These are phyloP conservation scores for Daldinia eschscholtzii DNA, from an alignment of 2,329 filamentous ascomycete genomes.

Conservation along the genomic window DNA sequence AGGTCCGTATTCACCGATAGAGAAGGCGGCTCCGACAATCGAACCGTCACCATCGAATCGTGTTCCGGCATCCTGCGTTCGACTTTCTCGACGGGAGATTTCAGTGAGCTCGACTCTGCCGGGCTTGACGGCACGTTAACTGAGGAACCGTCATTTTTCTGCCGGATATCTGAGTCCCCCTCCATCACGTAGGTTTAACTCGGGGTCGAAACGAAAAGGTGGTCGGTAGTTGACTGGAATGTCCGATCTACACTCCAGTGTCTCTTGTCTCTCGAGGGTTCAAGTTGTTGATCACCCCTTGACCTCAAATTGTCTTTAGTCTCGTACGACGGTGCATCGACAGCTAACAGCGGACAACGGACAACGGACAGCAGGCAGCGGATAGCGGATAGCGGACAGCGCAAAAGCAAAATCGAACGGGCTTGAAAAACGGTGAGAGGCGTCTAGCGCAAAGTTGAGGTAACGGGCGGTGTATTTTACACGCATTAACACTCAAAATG, in stretches of 20 bases:
- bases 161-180: conserved; percentile 42
- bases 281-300: conserved; percentile 24
- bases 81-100: conserved; percentile 45
- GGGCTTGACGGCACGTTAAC: conserved; percentile 31
- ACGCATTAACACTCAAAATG: conserved; percentile 28
- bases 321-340: conserved; percentile 44
- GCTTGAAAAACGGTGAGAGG: conserved; percentile 23
- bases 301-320: conserved; percentile 41
- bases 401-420: conserved; percentile 27
- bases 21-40: conserved; percentile 73
- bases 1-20: conserved; percentile 64
- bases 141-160: conserved; percentile 43
- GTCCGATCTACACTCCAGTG: conserved; percentile 47
- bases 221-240: conserved; percentile 47
- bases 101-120: conserved; percentile 41
- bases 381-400: conserved; percentile 10
- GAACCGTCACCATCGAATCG: conserved; percentile 84
- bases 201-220: conserved; percentile 31
- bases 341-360: conserved; percentile 21
- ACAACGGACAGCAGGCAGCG: conserved; percentile 1
- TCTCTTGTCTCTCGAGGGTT: conserved; percentile 38
- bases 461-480: conserved; percentile 26
- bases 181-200: conserved; percentile 48
- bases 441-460: conserved; percentile 26
- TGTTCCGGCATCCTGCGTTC: conserved; percentile 53